Conservation (phyloP, 2,329 filamentous ascomycete species). For the Botrytis paeoniae region DNA sequence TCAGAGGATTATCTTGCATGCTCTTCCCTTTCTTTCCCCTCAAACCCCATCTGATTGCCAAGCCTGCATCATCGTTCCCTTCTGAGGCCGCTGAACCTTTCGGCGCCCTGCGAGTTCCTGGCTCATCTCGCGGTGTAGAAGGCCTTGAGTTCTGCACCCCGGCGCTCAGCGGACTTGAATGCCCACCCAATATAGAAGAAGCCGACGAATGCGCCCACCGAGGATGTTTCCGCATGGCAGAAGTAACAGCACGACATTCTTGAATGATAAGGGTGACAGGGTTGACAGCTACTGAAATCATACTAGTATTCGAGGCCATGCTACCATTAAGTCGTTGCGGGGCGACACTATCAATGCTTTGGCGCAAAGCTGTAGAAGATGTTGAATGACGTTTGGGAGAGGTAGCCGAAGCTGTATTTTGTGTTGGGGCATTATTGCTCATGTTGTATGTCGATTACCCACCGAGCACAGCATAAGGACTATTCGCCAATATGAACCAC, state of each 20-base stretch:
- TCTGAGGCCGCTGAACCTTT: conserved; percentile 40
- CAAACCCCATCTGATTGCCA: conserved; percentile 86
- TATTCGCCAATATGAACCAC: conserved; percentile 2
- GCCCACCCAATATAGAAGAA: conserved; percentile 86
- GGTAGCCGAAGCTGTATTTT: conserved; percentile 25
- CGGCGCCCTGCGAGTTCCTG: conserved; percentile 26
- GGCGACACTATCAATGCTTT: conserved; percentile 16
- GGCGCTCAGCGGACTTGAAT: conserved; percentile 44
- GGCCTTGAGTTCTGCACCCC: conserved; percentile 47
- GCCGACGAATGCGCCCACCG: conserved; percentile 96
- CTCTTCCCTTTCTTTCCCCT: conserved; percentile 94
- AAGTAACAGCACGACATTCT: conserved; percentile 98
- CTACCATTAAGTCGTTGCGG: conserved; percentile 24
- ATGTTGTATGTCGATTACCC: conserved; percentile 27
- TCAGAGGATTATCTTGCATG: conserved; percentile 95
- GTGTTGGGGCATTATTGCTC: conserved; percentile 33
- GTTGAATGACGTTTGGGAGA: conserved; percentile 23
- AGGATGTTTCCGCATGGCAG: conserved; percentile 95
- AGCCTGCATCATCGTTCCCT: conserved; percentile 50
- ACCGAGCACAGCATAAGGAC: conserved; percentile 22
- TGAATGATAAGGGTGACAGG: conserved; percentile 92
- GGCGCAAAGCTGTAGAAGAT: conserved; percentile 21
- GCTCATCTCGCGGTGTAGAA: conserved; percentile 37
- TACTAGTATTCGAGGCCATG: conserved; percentile 27
- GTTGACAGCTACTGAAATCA: conserved; percentile 79